Evolutionary conservation across 495 filamentous ascomycete genomes (phyloP).

Genomic region (Aspergillus coremiiformis): DNA sequence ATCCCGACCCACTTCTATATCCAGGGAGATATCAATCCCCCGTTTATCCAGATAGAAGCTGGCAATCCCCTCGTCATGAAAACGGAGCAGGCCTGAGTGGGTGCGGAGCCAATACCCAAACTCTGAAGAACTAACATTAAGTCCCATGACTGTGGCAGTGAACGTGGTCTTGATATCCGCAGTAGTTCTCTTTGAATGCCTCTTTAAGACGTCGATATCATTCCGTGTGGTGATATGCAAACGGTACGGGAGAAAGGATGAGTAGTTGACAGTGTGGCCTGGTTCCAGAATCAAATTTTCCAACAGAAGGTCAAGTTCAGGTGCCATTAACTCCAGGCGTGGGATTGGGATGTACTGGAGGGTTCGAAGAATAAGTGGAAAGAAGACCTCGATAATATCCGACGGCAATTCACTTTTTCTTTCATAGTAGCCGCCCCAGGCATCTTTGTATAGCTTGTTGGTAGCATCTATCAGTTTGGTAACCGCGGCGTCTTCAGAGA

Average conservation of each 20-base stretch:
- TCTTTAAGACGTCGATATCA: constrained; percentile 77
- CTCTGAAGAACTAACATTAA: constrained; percentile 76
- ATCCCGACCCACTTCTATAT: constrained; percentile 70
- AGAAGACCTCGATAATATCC: constrained; percentile 68
- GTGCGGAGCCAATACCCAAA: constrained; percentile 72
- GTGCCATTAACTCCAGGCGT: constrained; percentile 74
- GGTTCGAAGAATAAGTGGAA: constrained; percentile 66
- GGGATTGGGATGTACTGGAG: constrained; percentile 86
- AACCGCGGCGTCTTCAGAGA: constrained; percentile 63
- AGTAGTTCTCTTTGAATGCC: constrained; percentile 58
- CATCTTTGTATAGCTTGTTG: constrained; percentile 54
- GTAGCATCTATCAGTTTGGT: constrained; percentile 58
- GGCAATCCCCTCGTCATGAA: constrained; percentile 76
- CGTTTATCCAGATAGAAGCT: constrained; percentile 77
- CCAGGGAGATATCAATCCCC: constrained; percentile 78
- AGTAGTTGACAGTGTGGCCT: constrained; percentile 72
- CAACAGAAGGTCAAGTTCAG: constrained; percentile 74
- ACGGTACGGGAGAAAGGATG: constrained; percentile 82
- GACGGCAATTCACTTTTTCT: constrained; percentile 61
- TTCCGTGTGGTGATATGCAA: constrained; percentile 76
- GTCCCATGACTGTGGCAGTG: constrained; percentile 67
- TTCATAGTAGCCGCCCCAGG: constrained; percentile 52
- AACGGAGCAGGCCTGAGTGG: constrained; percentile 57
- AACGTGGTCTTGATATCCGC: constrained; percentile 61
- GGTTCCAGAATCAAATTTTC: constrained; percentile 91